Evolutionary conservation across 2,329 filamentous ascomycete species (phyloP).

Genomic region (Metarhizium rileyi): DNA sequence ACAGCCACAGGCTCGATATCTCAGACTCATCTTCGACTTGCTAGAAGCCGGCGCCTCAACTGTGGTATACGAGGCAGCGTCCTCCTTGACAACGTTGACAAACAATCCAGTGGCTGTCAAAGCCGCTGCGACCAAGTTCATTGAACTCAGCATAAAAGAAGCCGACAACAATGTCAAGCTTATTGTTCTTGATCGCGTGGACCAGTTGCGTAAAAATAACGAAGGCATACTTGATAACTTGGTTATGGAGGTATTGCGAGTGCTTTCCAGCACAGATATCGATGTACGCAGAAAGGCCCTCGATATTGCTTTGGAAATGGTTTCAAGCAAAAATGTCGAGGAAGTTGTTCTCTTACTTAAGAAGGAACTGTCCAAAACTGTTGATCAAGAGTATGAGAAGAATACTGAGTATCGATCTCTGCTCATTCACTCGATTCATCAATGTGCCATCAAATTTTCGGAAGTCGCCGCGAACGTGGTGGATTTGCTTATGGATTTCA

Average conservation of each 20-base stretch:
- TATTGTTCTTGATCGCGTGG: constrained; percentile 90
- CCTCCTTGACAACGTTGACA: constrained; percentile 84
- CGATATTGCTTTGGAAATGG: constrained; percentile 88
- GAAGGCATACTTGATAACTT: constrained; percentile 88
- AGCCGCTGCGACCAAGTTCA: constrained; percentile 90
- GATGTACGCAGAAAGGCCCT: constrained; percentile 91
- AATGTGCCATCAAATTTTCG: constrained; percentile 98
- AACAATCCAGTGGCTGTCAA: constrained; percentile 97
- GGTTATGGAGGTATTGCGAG: constrained; percentile 93
- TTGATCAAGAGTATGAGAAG: constrained; percentile 98
- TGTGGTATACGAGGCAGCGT: constrained; percentile 94
- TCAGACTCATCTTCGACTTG: constrained; percentile 92
- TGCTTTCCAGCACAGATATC: constrained; percentile 89
- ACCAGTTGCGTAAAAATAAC: constrained; percentile 77
- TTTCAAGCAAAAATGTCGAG: constrained; percentile 97
- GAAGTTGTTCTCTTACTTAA: constrained; percentile 93
- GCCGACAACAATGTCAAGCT: constrained; percentile 99
- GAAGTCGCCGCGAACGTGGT: constrained; percentile 96
- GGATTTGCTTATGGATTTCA: constrained; percentile 96
- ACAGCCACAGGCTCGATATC: constrained; percentile 61
- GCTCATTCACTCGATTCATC: constrained; percentile 93
- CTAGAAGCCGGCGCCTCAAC: constrained; percentile 88
- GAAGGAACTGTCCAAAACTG: constrained; percentile 95
- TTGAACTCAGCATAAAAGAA: constrained; percentile 94
- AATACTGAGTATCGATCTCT: constrained; percentile 91